Percentiles rank a stretch among this genome's conserved stretches.
Conservation (phyloP, 2,329 filamentous ascomycete species). For the Thermochaetoides dissita region DNA sequence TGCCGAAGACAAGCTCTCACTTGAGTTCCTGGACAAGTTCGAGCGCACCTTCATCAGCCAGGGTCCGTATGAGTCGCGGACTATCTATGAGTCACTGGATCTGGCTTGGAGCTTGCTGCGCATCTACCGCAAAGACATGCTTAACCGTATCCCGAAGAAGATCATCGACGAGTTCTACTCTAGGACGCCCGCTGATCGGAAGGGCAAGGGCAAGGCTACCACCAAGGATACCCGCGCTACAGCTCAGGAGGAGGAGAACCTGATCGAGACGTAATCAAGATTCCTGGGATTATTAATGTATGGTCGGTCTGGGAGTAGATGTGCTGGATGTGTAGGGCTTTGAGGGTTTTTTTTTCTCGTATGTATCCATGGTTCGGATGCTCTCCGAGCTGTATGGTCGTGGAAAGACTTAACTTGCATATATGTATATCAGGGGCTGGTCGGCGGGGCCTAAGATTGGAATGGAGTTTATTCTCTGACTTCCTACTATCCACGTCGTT, state of each 20-base stretch:
- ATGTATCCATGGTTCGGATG: too few relatives aligned
- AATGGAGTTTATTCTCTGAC: too few relatives aligned
- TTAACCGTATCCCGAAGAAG: conserved; percentile 86
- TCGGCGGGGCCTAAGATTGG: too few relatives aligned
- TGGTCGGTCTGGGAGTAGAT: neutral
- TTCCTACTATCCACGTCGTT: too few relatives aligned
- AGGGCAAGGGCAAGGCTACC: conserved; percentile 44
- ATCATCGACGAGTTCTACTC: conserved; percentile 73
- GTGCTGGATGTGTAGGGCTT: neutral
- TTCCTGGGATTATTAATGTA: too few relatives aligned
- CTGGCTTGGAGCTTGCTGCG: conserved; percentile 91
- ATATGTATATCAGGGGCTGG: too few relatives aligned
- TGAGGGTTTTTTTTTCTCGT: too few relatives aligned
- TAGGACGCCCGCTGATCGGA: conserved; percentile 47
- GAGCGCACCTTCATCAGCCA: conserved; percentile 90
- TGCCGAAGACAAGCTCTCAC: conserved; percentile 90
- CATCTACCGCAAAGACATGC: conserved; percentile 94
- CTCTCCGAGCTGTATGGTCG: too few relatives aligned
- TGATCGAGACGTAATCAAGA: conserved; percentile 22
- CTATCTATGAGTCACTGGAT: conserved; percentile 86
- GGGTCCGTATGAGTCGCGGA: conserved; percentile 80
- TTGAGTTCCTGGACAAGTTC: conserved; percentile 98
- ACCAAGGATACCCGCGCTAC: conserved; percentile 20
- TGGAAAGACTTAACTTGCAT: too few relatives aligned
- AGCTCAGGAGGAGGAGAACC: conserved; percentile 21